Evolutionary conservation across 1,284 basidiomycete species (phyloP), one percentile per base, ranked within the genome.

Genomic region (Trichosporon inkin): DNA sequence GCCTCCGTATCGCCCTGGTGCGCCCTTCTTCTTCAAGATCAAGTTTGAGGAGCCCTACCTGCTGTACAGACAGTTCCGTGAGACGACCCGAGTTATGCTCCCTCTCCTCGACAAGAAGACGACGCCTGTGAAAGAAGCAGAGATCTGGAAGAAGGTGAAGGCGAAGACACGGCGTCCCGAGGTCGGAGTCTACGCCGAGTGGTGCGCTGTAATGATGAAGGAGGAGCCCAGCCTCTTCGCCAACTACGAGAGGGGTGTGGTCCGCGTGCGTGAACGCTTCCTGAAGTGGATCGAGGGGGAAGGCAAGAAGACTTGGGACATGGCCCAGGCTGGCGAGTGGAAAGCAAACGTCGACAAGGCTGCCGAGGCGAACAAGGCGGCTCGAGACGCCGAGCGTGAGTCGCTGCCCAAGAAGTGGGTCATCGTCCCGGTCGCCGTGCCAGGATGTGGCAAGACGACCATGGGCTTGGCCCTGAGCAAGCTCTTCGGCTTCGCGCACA

Each of bases 31-130:
- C 83, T 99, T 97, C 86, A 99, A 99, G 77, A 85, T 99, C 80
- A 99, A 99, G 77, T 99, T 97, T 75, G 93, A 98, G 77, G 92
- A 99, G 74, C 95, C 95, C 0, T 99, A 99, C 75, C 86, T 98
- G 81, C 95, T 96, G 86, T 98, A 98, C 78, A 87, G 96, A 54
- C 91, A 97, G 74, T 99, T 93, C 93, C 83, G 96, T 57, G 96
- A 99, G 78, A 83, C 95, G 54, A 98, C 96, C 7, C 89, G 92
- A 71, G 80, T 76, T 17, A 80, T 95, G 34, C 81, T 96, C 6
- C 79, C 81, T 1, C 64, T 80, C 3, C 58, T 73, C 32, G 41
- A 57, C 17, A 53, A 57, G 53, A 28, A 44, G 28, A 56, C 62
- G 3, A 44, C 41, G 5, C 56, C 54, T 6, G 59, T 61, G 37